These are phyloP conservation scores for Beta corolliflora DNA, from an alignment of 179 eudicot genomes.

Conservation along the genomic window DNA sequence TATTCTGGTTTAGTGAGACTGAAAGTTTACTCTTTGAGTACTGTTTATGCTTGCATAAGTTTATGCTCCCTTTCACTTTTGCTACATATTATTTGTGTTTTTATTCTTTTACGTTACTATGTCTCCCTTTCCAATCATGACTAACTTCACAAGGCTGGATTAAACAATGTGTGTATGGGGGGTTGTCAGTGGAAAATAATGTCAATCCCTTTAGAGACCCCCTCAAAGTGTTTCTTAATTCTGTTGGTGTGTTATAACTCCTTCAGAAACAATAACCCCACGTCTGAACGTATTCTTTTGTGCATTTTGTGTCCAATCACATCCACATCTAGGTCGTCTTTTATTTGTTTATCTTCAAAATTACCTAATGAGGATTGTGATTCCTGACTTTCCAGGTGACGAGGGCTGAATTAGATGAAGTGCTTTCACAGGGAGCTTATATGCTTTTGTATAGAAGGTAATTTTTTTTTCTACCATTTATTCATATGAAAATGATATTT, in stretches of 20 bases:
- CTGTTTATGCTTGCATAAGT: background rate
- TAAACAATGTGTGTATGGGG: too few relatives aligned
- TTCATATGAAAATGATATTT: background rate
- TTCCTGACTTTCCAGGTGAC: constrained; percentile 49
- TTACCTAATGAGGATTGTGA: background rate
- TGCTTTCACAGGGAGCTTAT: constrained; percentile 94
- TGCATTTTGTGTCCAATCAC: background rate
- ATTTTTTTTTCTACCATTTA: constrained; percentile 3
- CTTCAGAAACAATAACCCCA: too few relatives aligned
- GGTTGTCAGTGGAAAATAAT: too few relatives aligned
- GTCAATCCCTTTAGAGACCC: too few relatives aligned
- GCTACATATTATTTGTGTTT: background rate
- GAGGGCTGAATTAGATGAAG: constrained; percentile 80
- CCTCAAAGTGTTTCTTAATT: too few relatives aligned
- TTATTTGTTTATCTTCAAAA: background rate
- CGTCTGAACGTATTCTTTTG: background rate
- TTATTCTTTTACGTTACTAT: background rate
- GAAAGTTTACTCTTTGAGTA: background rate
- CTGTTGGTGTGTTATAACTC: too few relatives aligned
- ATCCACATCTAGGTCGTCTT: background rate
- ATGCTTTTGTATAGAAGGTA: constrained; percentile 96
- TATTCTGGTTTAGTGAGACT: background rate
- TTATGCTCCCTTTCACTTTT: background rate
- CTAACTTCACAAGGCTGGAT: too few relatives aligned
- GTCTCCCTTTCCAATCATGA: background rate